Percentiles rank a stretch among this genome's conserved stretches.
phyloP scores from a whole-genome alignment of 345 rosid genomes.

The Citrus sinensis region DNA sequence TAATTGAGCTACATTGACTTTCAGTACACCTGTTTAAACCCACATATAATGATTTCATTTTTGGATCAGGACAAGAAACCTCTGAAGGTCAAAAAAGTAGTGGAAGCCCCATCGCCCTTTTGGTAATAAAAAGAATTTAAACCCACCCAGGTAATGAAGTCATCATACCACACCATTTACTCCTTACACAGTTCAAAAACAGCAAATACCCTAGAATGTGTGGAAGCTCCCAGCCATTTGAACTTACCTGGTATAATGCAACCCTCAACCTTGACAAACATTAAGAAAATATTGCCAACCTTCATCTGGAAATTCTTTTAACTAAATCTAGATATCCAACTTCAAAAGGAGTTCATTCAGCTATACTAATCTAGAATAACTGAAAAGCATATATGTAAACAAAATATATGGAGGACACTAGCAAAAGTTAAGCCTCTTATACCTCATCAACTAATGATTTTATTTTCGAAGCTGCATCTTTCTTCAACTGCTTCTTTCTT shows the following conservation, averaged over 20 bases:
- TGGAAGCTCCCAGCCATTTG: neutral
- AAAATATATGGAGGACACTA: neutral
- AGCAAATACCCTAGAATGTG: neutral
- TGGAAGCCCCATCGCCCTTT: neutral
- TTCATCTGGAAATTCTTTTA: neutral
- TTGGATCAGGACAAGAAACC: neutral
- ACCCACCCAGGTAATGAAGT: neutral
- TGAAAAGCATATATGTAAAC: neutral
- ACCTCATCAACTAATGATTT: constrained; percentile 97
- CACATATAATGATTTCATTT: neutral
- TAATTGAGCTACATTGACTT: neutral
- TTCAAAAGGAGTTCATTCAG: neutral
- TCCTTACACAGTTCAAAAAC: neutral
- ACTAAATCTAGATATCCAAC: neutral
- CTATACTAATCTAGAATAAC: neutral
- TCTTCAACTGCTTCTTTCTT: constrained; percentile 94
- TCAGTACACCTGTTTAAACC: neutral
- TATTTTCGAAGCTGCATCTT: constrained; percentile 85
- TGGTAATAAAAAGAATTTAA: neutral
- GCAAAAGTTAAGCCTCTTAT: constrained; percentile 11
- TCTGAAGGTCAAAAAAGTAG: neutral
- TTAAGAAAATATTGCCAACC: neutral
- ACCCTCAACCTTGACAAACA: neutral
- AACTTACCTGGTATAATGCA: neutral
- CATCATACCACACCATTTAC: neutral